phyloP scores from a whole-genome alignment of 352 stramenopile genomes.

The Phytophthora pinifolia region DNA sequence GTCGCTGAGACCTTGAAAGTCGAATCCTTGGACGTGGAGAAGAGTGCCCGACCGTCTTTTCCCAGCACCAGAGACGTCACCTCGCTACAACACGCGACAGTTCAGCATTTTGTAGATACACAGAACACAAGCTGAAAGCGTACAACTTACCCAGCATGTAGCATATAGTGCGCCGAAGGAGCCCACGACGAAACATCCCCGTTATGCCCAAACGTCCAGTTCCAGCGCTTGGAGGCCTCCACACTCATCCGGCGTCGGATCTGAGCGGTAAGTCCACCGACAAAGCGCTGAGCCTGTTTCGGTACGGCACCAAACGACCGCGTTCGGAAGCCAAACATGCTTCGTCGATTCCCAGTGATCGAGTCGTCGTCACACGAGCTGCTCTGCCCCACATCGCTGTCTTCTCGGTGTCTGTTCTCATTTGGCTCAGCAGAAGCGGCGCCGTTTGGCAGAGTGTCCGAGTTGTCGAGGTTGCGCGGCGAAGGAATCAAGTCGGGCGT shows the following conservation, averaged over 20 bases:
- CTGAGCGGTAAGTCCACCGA: constrained; percentile 75
- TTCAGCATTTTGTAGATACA: background rate
- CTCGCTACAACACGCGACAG: constrained; percentile 36
- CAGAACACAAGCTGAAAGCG: background rate
- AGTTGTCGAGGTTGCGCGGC: constrained; percentile 31
- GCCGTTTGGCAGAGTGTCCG: constrained; percentile 16
- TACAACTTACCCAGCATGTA: constrained; percentile 63
- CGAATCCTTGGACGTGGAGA: constrained; percentile 73
- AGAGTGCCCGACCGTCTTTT: constrained; percentile 61
- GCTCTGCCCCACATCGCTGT: constrained; percentile 15
- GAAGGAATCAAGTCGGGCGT: constrained; percentile 44
- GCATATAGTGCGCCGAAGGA: constrained; percentile 61
- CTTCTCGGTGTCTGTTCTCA: constrained; percentile 21
- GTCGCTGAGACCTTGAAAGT: constrained; percentile 80
- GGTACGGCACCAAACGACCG: constrained; percentile 55
- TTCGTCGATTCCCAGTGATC: constrained; percentile 33
- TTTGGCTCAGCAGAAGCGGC: constrained; percentile 22
- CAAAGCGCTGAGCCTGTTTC: constrained; percentile 74
- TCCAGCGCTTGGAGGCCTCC: constrained; percentile 64
- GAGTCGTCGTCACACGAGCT: constrained; percentile 28
- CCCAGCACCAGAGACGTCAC: constrained; percentile 70
- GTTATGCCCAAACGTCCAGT: constrained; percentile 61
- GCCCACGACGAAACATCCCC: constrained; percentile 59
- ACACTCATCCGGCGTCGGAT: constrained; percentile 75
- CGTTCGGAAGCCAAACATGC: constrained; percentile 76